Conservation (phyloP, 1,139 yeast genomes). For the Scheffersomyces quercinus region DNA sequence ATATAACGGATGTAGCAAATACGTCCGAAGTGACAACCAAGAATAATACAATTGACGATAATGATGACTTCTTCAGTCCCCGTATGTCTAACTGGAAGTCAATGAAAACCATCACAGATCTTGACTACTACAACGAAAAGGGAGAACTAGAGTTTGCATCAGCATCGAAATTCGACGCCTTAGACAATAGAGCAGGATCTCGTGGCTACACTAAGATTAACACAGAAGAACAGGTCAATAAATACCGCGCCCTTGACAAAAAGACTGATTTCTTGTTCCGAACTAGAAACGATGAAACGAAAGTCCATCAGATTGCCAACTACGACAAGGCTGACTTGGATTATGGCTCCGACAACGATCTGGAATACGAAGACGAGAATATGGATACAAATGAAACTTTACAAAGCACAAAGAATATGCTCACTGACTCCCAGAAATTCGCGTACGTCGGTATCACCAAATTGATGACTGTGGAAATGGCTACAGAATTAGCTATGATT, state of each 20-base stretch:
- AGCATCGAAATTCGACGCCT: constrained; percentile 21
- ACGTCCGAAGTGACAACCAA: neutral
- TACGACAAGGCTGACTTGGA: constrained; percentile 22
- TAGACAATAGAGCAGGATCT: constrained; percentile 22
- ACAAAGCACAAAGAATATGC: constrained; percentile 76
- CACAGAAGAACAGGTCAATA: constrained; percentile 82
- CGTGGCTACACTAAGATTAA: constrained; percentile 87
- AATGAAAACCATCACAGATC: constrained; percentile 51
- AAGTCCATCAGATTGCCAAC: constrained; percentile 10
- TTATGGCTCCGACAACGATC: constrained; percentile 22
- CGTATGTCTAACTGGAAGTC: constrained; percentile 48
- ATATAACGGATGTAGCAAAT: neutral
- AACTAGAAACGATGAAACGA: constrained; percentile 15
- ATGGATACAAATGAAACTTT: constrained; percentile 61
- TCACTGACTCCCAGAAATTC: constrained; percentile 81
- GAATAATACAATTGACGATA: constrained; percentile 5
- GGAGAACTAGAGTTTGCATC: constrained; percentile 48
- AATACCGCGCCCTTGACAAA: constrained; percentile 70
- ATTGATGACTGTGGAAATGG: constrained; percentile 76
- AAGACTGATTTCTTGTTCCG: constrained; percentile 82
- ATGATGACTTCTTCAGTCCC: constrained; percentile 2
- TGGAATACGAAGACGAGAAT: constrained; percentile 32
- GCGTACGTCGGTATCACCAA: constrained; percentile 90
- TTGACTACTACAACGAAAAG: constrained; percentile 51
- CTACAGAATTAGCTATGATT: constrained; percentile 67